Conservation (phyloP, 2,329 filamentous ascomycete species). For the Trichoderma breve region DNA sequence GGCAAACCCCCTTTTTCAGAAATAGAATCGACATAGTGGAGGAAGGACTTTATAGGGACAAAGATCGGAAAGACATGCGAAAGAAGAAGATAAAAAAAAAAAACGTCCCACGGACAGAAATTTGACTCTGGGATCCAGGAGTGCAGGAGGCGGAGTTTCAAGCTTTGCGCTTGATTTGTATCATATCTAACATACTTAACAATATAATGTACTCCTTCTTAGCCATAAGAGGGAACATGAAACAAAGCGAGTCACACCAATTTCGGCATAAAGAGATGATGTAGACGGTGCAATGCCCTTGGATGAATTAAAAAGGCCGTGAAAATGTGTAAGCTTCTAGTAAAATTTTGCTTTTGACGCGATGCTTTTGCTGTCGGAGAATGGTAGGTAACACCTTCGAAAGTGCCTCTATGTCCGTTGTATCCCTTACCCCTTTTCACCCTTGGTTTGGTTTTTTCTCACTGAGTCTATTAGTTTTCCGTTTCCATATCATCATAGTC, state of each 20-base stretch:
- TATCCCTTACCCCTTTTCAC: background rate
- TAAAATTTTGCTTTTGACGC: background rate
- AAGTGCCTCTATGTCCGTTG: background rate
- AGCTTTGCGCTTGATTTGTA: conserved; percentile 10
- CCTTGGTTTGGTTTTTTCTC: background rate
- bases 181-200: conserved; percentile 4
- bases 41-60: background rate
- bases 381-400: background rate
- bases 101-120: background rate
- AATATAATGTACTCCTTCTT: background rate
- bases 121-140: background rate
- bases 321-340: background rate
- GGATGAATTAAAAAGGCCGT: background rate
- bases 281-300: background rate
- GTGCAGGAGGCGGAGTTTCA: background rate
- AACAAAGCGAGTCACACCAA: background rate
- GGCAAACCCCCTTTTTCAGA: background rate
- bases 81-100: background rate
- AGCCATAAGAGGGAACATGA: background rate
- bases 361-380: background rate
- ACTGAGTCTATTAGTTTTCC: background rate
- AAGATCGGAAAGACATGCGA: background rate
- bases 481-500: background rate
- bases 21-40: background rate
- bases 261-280: background rate